A percentile compares a stretch with the other conserved stretches of the same genome.
phyloP scores from a whole-genome alignment of 768 basidiomycete species.

The Trametes maxima region DNA sequence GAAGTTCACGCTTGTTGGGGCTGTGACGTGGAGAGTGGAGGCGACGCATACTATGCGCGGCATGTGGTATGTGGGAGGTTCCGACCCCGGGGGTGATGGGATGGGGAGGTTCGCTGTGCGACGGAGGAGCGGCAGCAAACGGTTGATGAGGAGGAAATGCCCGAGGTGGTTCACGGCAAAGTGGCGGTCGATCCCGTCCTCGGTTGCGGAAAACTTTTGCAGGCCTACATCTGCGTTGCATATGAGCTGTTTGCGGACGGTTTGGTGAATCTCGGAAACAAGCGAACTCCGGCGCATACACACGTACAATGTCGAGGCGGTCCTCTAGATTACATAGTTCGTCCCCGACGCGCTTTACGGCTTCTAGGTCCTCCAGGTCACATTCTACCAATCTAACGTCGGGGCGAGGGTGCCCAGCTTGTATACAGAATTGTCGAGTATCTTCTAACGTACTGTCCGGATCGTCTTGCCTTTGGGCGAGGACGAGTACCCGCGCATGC shows the following conservation, averaged over 20 bases:
- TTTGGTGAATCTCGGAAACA: too few species aligned
- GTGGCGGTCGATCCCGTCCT: constrained; percentile 33
- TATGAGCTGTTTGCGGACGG: constrained; percentile 27
- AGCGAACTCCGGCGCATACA: background rate
- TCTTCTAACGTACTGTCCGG: constrained; percentile 29
- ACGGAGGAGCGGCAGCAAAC: constrained; percentile 41
- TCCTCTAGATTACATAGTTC: constrained; percentile 24
- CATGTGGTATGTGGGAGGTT: background rate
- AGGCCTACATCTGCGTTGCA: constrained; percentile 35
- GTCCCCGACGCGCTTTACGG: constrained; percentile 35
- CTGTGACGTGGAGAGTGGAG: constrained; percentile 42
- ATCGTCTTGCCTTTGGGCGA: constrained; percentile 29
- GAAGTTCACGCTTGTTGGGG: constrained; percentile 38
- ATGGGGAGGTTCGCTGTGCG: constrained; percentile 34
- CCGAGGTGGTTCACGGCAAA: constrained; percentile 41
- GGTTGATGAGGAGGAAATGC: constrained; percentile 46
- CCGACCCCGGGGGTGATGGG: background rate
- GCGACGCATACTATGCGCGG: constrained; percentile 44
- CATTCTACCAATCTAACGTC: constrained; percentile 32
- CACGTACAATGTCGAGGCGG: constrained; percentile 30
- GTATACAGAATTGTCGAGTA: constrained; percentile 21
- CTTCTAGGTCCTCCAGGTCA: constrained; percentile 31
- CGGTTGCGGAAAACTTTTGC: constrained; percentile 29
- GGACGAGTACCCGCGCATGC: constrained; percentile 32
- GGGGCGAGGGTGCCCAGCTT: background rate